Conservation (phyloP, 75 land plant genomes). For the Picea sitchensis region DNA sequence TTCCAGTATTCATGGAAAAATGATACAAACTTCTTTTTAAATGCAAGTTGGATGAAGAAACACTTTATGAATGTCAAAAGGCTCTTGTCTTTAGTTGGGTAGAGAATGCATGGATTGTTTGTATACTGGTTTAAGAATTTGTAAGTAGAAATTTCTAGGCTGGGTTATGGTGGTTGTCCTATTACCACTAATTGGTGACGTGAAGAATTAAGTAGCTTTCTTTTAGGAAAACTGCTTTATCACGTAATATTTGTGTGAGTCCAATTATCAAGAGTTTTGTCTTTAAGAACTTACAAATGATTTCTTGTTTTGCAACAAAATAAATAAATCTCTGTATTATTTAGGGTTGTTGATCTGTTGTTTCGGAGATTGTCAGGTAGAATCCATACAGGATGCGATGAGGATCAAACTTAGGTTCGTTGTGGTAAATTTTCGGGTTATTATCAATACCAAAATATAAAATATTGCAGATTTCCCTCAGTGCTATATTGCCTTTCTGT, state of each 20-base stretch:
- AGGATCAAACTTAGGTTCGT: not conserved
- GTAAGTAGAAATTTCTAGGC: not conserved
- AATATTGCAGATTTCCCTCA: not conserved
- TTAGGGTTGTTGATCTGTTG: not conserved
- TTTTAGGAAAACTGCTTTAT: too few species aligned
- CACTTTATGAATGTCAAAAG: not conserved
- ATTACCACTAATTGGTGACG: too few species aligned
- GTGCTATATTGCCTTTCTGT: not conserved
- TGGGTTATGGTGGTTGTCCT: too few species aligned
- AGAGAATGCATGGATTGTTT: not conserved
- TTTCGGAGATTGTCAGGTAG: not conserved
- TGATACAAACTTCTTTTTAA: not conserved
- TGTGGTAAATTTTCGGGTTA: not conserved
- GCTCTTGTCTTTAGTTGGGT: not conserved
- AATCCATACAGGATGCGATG: too few species aligned
- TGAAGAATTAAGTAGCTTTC: too few species aligned
- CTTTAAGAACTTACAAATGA: not conserved
- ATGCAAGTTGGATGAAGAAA: not conserved
- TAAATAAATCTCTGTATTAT: not conserved
- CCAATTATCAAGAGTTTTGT: too few species aligned
- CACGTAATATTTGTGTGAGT: too few species aligned
- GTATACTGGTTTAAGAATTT: not conserved
- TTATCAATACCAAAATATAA: not conserved
- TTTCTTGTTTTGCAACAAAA: not conserved
- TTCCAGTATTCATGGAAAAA: not conserved